These are phyloP conservation scores for Pogostemon cablin DNA, from an alignment of 257 asterid genomes.

Conservation along the genomic window DNA sequence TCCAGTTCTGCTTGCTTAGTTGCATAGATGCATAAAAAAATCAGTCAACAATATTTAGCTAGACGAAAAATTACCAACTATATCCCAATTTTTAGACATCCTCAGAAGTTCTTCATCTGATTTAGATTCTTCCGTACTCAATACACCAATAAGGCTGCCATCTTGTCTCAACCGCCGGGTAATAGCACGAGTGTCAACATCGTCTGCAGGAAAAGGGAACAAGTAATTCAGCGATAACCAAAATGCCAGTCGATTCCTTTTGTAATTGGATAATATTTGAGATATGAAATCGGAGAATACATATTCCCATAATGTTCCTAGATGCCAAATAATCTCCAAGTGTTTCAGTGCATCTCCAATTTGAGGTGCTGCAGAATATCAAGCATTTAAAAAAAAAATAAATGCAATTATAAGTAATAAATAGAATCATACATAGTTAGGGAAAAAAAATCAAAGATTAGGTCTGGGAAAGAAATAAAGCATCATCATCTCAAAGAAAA, in stretches of 20 bases:
- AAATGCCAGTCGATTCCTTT: slow-evolving; percentile 6
- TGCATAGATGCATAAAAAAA: neutral
- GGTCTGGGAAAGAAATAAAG: slow-evolving; percentile 2
- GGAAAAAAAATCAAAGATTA: neutral
- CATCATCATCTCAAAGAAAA: slow-evolving; percentile 19
- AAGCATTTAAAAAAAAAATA: slow-evolving; percentile 20
- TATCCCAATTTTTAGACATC: slow-evolving; percentile 78
- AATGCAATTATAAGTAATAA: slow-evolving; percentile 10
- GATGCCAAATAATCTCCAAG: slow-evolving; percentile 92
- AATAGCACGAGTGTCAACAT: slow-evolving; percentile 96
- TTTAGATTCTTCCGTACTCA: slow-evolving; percentile 79
- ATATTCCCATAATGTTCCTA: slow-evolving; percentile 91
- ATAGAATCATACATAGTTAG: slow-evolving; percentile 5
- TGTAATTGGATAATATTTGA: slow-evolving; percentile 21
- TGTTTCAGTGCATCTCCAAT: slow-evolving; percentile 77
- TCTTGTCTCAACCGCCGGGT: slow-evolving; percentile 86
- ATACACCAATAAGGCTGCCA: slow-evolving; percentile 95
- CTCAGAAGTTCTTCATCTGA: slow-evolving; percentile 79
- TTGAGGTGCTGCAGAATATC: slow-evolving; percentile 68
- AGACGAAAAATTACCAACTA: slow-evolving; percentile 61
- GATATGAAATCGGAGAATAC: slow-evolving; percentile 48
- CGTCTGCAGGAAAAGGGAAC: slow-evolving; percentile 56
- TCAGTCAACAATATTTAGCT: slow-evolving; percentile 1
- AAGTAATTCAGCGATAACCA: slow-evolving; percentile 31
- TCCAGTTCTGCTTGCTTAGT: slow-evolving; percentile 2